A percentile compares a stretch with the other conserved stretches of the same genome.
These are phyloP conservation scores for Nakazawaea wickerhamii DNA, from an alignment of 805 yeast genomes.

Conservation along the genomic window DNA sequence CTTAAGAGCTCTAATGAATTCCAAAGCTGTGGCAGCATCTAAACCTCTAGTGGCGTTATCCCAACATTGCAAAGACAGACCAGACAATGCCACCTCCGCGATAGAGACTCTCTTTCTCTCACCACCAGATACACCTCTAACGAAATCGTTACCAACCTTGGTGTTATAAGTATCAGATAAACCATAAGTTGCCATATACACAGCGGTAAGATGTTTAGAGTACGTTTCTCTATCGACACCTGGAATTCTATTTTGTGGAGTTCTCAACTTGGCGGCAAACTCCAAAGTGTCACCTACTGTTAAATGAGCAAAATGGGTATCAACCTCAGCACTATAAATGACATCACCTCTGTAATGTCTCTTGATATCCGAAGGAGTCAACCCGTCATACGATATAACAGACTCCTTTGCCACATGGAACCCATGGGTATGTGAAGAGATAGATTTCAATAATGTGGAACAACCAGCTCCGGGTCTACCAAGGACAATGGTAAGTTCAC, in stretches of 20 bases:
- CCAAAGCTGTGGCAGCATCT: constrained; percentile 66
- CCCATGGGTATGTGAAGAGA: constrained; percentile 56
- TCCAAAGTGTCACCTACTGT: constrained; percentile 62
- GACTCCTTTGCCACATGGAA: constrained; percentile 44
- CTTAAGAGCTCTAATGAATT: constrained; percentile 53
- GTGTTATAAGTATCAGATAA: constrained; percentile 32
- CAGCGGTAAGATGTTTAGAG: constrained; percentile 49
- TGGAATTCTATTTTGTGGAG: constrained; percentile 57
- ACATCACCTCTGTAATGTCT: constrained; percentile 62
- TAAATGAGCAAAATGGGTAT: constrained; percentile 62
- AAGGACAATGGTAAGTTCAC: constrained; percentile 62
- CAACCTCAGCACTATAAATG: constrained; percentile 64
- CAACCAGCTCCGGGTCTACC: constrained; percentile 87
- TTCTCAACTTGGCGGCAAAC: constrained; percentile 56
- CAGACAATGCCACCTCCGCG: constrained; percentile 46
- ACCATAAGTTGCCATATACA: constrained; percentile 48
- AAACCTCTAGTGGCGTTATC: constrained; percentile 70
- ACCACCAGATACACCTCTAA: constrained; percentile 66
- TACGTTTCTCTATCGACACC: constrained; percentile 53
- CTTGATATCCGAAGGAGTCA: constrained; percentile 44
- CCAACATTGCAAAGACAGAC: constrained; percentile 53
- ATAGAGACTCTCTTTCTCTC: constrained; percentile 62
- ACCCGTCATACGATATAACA: constrained; percentile 46
- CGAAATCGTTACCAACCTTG: constrained; percentile 57
- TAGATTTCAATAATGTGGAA: constrained; percentile 57